Base-by-base conservation (phyloP, 139 green algal genomes). In the Asterochloris sp. region DNA sequence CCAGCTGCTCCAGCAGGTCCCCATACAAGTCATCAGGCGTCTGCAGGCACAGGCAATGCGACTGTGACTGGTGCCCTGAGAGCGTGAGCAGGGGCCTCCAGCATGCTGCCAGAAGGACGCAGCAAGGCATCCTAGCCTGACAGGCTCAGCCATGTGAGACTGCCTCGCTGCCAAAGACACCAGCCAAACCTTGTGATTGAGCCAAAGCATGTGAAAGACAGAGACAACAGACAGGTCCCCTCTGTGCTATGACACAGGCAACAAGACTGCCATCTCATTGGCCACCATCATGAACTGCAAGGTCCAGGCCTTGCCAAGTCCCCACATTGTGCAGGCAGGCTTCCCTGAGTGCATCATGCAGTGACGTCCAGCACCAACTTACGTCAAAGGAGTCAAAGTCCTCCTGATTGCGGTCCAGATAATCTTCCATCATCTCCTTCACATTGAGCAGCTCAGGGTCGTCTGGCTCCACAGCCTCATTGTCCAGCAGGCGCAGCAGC, bases 401-500 rank as follows among this genome's bases (percentile, higher is more conserved):
- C 6, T 96, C 93, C 83, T 94, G 88, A 81, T 91, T 93, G 62
- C 92, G 85, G 61, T 95, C 93, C 26, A 97, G 29, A 86, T 96
- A 99, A 85, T 96, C 92, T 21, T 99, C 96, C 77, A 98, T 86
- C 62, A 97, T 86, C 16, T 97, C 92, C 68, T 95, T 94, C 47
- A 80, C 68, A 24, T 80, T 68, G 95, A 87, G 63, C 92, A 27
- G 26, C 14, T 76, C 64, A 13, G 83, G 21, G 14, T 92, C 83
- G 64, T 94, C 90, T 23, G 86, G 82, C 60, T 76, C 80, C 38
- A 94, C 60, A 38, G 87, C 83, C 71, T 98, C 97, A 85, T 99
- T 99, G 89, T 99, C 96, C 62, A 99, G 89, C 84, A 97, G 94
- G n/a, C 97, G 89, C 81, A 99, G 87, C 80, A 96, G 85, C 85